Conservation (phyloP, 257 asterid genomes). For the Solanum chilense region DNA sequence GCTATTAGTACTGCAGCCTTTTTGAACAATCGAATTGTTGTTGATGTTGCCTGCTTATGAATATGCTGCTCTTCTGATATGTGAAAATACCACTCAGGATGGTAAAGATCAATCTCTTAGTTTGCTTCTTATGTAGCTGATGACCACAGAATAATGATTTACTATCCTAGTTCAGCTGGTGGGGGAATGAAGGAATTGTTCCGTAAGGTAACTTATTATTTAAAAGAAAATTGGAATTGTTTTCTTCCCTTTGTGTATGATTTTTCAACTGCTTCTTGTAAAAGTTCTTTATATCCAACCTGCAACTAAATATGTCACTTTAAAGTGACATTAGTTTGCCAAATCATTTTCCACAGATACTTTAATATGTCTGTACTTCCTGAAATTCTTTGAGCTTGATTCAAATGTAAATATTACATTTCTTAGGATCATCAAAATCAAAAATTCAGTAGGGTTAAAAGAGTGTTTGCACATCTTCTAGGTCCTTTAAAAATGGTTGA, state of each 20-base stretch:
- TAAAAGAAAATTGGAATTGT: neutral
- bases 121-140: slow-evolving; percentile 58
- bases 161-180: slow-evolving; percentile 98
- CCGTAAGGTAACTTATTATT: slow-evolving; percentile 57
- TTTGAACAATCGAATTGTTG: neutral
- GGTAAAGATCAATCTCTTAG: slow-evolving; percentile 6
- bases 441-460: neutral
- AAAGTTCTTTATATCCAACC: neutral
- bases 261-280: neutral
- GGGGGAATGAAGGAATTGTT: slow-evolving; percentile 97
- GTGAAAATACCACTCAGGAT: neutral
- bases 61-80: neutral
- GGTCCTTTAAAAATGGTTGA: neutral
- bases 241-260: neutral
- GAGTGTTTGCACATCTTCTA: neutral
- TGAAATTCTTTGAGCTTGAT: neutral
- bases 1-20: neutral
- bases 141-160: slow-evolving; percentile 94
- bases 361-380: neutral
- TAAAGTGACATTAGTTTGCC: neutral
- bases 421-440: neutral
- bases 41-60: neutral
- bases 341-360: neutral
- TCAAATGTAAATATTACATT: neutral
- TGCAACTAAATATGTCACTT: neutral